Conservation (phyloP, 176 grass and related monocot species). For the Avena sativa region DNA sequence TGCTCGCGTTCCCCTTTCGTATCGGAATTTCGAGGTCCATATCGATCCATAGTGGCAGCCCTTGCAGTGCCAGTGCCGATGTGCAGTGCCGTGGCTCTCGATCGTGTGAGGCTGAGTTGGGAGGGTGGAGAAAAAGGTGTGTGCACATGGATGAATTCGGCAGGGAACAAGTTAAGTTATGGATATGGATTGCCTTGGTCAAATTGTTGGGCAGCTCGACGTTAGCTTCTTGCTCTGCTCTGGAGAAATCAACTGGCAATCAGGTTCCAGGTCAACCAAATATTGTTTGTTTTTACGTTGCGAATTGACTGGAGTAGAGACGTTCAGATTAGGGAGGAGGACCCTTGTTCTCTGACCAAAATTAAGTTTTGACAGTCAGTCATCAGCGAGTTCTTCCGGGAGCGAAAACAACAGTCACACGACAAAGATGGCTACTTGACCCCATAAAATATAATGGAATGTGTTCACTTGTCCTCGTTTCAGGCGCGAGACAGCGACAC, state of each 20-base stretch:
- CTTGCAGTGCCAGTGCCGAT: not conserved
- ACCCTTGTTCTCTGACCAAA: not conserved
- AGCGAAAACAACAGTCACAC: not conserved
- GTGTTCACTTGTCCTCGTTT: conserved; percentile 43
- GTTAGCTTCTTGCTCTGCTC: too few species aligned
- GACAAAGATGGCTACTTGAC: not conserved
- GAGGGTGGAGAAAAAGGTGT: conserved; percentile 25
- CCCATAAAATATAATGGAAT: not conserved
- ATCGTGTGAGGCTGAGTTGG: not conserved
- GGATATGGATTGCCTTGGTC: not conserved
- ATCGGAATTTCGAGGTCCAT: conserved; percentile 43
- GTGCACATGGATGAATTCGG: not conserved
- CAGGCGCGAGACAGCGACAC: conserved; percentile 37
- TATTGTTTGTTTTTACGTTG: not conserved
- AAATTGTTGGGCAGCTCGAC: not conserved
- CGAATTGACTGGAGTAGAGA: not conserved
- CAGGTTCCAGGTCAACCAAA: not conserved
- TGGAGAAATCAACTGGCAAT: not conserved
- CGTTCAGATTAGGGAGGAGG: not conserved
- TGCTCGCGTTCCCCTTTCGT: conserved; percentile 30
- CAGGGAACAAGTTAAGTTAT: not conserved
- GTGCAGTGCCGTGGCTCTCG: not conserved
- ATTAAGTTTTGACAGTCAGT: not conserved
- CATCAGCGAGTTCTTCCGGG: not conserved
- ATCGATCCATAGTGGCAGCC: conserved; percentile 35